Base-by-base conservation (phyloP, 495 filamentous ascomycete species). In the Aspergillus bridgeri region DNA sequence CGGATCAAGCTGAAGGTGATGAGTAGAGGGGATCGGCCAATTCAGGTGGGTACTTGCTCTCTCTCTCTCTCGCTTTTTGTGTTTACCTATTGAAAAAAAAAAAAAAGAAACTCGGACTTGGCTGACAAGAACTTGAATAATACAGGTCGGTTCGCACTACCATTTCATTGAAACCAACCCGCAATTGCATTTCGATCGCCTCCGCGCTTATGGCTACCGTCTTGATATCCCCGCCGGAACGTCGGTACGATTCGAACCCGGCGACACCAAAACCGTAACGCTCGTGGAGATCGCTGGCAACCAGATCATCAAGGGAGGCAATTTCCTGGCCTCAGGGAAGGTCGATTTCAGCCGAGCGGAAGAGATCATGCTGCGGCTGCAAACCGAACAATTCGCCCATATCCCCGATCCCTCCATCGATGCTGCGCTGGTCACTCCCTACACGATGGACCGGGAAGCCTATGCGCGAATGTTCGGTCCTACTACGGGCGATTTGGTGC, bases 141-240 rank as follows among this genome's bases (percentile, higher is more conserved):
- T 9, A n/a, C 63, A 89, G 84, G 80, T 92, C 60, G 94, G 94
- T 19, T 96, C 90, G 56, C 94, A 98, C 70, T 98, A 98, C 73
- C 92, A 98, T 73, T 91, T 98, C 70, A 83, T 96, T 65, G 94
- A 98, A 77, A 88, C 85, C 20, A 98, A 98, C 68, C 89, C 92
- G 20, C 83, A 88, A 70, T 78, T 98, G 53, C 84, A 90, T 66
- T 98, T 98, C 70, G 94, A 98, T 70, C 89, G 94, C n/a, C 70
- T 83, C 24, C 83, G 84, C 50, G 81, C 92, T 1, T 92, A 92
- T 62, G 94, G 94, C 3, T 96, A 81, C 70, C 83, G 92, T 11
- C 80, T 98, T 20, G 92, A 98, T 66, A 92, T 98, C 43, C 72
- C 92, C 2, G 91, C 95, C 11, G 94, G 94, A 15, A 97, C 92